Evolutionary conservation across 164 flowering plant species (phyloP), one percentile per base, ranked within the genome.

Genomic region (Macadamia tetraphylla): DNA sequence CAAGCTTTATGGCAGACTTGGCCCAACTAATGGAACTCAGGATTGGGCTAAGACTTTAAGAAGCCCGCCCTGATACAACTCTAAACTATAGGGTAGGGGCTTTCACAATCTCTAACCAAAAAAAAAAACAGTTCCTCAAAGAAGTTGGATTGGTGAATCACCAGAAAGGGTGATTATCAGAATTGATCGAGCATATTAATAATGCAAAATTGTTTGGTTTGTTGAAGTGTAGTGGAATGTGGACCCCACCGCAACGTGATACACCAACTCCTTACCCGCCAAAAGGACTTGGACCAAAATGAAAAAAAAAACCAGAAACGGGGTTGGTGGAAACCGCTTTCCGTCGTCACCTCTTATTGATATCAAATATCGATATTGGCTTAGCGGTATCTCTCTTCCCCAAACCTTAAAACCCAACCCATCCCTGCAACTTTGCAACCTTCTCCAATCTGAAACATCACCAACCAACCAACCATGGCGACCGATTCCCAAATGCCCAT

Each of bases 301-400:
- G 0, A 53, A 49, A 59, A 67, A 70, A 35, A 29, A 68, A 51
- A 63, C 70, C 59, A 48, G 49, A 67, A 35, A 18, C 29, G 0
- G 43, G 58, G 77, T 77, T 70, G 80, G 80, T 77, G 63, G 68
- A 74, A 68, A 65, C 74, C 77, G 44, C 64, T 58, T 23, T 44
- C 57, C 72, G 13, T 56, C 29, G 23, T 23, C 0, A 23, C 23
- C 23, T 23, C 0, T 23, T 23, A 42, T 0, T 32, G 48, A 43
- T 5, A 43, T 5, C 23, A 2, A 14, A 42, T 14, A 11, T 48
- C 14, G 23, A 62, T 56, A 55, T 71, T 59, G 6, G 66, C 43
- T 29, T 15, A 31, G 23, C 42, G 9, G 14, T 9, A 17, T 9
- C 58, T 44, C 58, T 44, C 30, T 29, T 32, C 60, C 7, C 17